Evolutionary conservation across 371 early-diverging fungal species (phyloP), one percentile per base, ranked within the genome.

Genomic region (Furculomyces boomerangus): DNA sequence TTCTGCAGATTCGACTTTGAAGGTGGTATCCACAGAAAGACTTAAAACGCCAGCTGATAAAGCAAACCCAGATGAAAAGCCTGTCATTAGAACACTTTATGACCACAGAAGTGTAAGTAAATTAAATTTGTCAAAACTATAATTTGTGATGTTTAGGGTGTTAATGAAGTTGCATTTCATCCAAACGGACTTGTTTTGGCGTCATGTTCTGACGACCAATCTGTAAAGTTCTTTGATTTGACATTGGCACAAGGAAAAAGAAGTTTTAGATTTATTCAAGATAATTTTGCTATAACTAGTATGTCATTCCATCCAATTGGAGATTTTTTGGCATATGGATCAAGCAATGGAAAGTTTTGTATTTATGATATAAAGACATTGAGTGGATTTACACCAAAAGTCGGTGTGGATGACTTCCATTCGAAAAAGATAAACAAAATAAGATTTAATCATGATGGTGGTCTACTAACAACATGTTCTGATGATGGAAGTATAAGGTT

Each of bases 181-280:
- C 95, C 95, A 5, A 90, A 91, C 57, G 88, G 89, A 18, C 67
- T 81, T 8, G 86, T 89, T 2, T 73, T 94, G 29, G 95, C 92
- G 1, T 82, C 84, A 43, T 83, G 88, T 59, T 79, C 89, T 0
- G 88, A 88, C 27, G 93, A 93, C 57, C 75, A 71, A 57, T 74
- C 74, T 41, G 82, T 93, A 57, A 89, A 89, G 66, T 61, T 95
- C 44, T 95, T 83, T 62, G 93, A 93, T 66, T 64, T 95, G 46
- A 77, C 82, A 26, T 83, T 80, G 57, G 72, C 81, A 7, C 75
- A 78, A 28, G 81, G 83, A 16, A 89, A 89, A 57, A 65, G 86
- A 59, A 77, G 86, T 2, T 91, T 91, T 67, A 71, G 89, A 50
- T 90, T 83, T 67, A 67, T 92, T 24, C 44, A 76, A 70, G 90